Conservation (phyloP, 2,329 filamentous ascomycete genomes). For the Akanthomyces uredinophilus region DNA sequence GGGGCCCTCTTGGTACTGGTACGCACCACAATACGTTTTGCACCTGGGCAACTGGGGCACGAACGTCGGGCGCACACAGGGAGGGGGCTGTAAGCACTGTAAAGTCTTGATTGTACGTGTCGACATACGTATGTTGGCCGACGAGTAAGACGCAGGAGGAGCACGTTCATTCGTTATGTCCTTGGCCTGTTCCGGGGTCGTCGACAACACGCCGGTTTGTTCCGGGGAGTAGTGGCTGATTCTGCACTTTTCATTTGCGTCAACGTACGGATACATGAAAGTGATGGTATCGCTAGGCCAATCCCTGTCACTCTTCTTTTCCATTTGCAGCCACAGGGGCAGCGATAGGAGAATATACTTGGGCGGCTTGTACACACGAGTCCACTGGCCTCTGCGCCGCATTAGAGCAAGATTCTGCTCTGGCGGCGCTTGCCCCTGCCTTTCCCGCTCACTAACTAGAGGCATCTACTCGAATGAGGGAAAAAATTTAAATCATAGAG, state of each 20-base stretch:
- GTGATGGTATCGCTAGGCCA: not conserved
- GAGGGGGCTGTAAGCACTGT: not conserved
- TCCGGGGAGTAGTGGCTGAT: not conserved
- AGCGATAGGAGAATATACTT: not conserved
- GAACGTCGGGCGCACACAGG: not conserved
- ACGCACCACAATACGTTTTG: not conserved
- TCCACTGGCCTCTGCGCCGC: not conserved
- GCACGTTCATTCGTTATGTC: not conserved
- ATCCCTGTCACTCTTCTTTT: not conserved
- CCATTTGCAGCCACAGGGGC: not conserved
- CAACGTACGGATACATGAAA: not conserved
- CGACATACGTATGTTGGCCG: slow-evolving; percentile 5
- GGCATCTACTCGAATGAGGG: no score
- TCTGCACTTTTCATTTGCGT: not conserved
- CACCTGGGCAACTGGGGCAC: not conserved
- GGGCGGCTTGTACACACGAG: not conserved
- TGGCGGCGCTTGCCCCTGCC: no score
- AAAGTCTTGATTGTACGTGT: not conserved
- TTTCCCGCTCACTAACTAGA: no score
- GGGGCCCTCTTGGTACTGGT: not conserved
- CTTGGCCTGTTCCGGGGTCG: not conserved
- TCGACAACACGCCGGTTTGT: slow-evolving; percentile 6
- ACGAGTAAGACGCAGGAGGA: not conserved
- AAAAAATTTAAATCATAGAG: not conserved
- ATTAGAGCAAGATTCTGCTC: no score